phyloP scores from a whole-genome alignment of 805 yeast genomes.

The Alloascoidea africana region DNA sequence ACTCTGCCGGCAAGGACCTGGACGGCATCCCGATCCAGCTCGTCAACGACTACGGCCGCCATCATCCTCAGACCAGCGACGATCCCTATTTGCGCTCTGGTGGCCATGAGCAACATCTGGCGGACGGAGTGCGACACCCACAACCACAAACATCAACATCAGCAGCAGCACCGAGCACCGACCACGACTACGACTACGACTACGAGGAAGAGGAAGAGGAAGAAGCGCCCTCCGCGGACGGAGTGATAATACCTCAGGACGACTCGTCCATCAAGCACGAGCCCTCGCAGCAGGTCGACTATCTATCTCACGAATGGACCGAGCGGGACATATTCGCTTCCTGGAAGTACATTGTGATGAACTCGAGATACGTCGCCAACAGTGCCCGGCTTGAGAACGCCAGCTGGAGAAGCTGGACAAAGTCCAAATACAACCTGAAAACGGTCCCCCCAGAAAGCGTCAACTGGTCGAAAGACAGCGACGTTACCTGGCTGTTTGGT shows the following conservation, averaged over 20 bases:
- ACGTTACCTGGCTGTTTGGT: constrained; percentile 96
- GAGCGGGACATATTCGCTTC: constrained; percentile 86
- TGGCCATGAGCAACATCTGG: background rate
- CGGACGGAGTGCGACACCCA: background rate
- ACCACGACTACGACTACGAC: background rate
- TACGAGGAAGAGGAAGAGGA: constrained; percentile 8
- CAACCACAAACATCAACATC: constrained; percentile 3
- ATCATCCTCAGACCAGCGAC: constrained; percentile 11
- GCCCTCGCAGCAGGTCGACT: constrained; percentile 88
- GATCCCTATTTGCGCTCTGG: background rate
- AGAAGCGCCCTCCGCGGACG: constrained; percentile 8
- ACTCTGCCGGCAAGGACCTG: background rate
- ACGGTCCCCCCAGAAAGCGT: constrained; percentile 86
- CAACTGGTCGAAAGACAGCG: constrained; percentile 94
- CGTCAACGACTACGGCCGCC: constrained; percentile 5
- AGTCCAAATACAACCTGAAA: constrained; percentile 42
- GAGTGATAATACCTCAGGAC: constrained; percentile 46
- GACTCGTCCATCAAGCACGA: constrained; percentile 68
- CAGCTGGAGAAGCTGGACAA: constrained; percentile 93
- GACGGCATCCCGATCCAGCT: background rate
- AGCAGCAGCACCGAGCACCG: constrained; percentile 1
- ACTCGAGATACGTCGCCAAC: constrained; percentile 74
- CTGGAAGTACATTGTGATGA: constrained; percentile 83
- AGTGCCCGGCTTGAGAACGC: constrained; percentile 73
- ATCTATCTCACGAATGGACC: constrained; percentile 91